Conservation (phyloP, 2,329 filamentous ascomycete species). For the Xylariaceae sp. region DNA sequence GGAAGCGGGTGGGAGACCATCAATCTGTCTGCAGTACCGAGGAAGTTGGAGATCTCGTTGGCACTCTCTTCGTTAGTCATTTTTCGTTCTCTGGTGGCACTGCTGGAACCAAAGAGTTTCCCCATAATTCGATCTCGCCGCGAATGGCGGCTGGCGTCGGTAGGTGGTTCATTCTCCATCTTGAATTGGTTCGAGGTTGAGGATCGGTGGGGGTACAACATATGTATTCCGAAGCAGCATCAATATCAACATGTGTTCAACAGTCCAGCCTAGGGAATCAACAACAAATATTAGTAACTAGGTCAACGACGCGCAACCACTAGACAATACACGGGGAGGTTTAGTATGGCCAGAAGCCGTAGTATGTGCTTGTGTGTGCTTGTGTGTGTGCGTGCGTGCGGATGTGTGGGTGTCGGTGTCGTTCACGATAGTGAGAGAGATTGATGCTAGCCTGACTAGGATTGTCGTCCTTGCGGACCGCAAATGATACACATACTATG, state of each 20-base stretch:
- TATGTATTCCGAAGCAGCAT: slow-evolving; percentile 18
- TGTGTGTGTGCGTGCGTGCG: slow-evolving; percentile 2
- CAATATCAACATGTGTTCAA: slow-evolving; percentile 13
- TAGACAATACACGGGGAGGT: neutral
- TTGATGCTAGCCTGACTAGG: slow-evolving; percentile 24
- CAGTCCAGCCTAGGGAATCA: neutral
- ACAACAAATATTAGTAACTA: neutral
- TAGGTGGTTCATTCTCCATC: slow-evolving; percentile 37
- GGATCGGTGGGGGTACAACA: slow-evolving; percentile 24
- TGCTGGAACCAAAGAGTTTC: slow-evolving; percentile 58
- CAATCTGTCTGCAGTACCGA: slow-evolving; percentile 59
- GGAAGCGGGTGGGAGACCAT: slow-evolving; percentile 56
- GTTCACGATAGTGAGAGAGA: slow-evolving; percentile 25
- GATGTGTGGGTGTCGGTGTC: slow-evolving; percentile 12
- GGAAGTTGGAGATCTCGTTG: slow-evolving; percentile 61
- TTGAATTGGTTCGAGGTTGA: slow-evolving; percentile 9
- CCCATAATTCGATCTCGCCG: slow-evolving; percentile 59
- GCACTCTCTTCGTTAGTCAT: slow-evolving; percentile 46
- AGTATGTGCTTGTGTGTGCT: neutral
- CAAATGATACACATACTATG: slow-evolving; percentile 13
- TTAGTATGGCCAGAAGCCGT: slow-evolving; percentile 7
- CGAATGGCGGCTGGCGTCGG: slow-evolving; percentile 34
- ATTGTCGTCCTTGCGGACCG: slow-evolving; percentile 25
- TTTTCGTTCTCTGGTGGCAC: slow-evolving; percentile 39
- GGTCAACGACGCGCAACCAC: slow-evolving; percentile 5